A percentile compares a stretch with the other conserved stretches of the same genome.
phyloP scores from a whole-genome alignment of 805 yeast genomes.

The Candida andamanensis region DNA sequence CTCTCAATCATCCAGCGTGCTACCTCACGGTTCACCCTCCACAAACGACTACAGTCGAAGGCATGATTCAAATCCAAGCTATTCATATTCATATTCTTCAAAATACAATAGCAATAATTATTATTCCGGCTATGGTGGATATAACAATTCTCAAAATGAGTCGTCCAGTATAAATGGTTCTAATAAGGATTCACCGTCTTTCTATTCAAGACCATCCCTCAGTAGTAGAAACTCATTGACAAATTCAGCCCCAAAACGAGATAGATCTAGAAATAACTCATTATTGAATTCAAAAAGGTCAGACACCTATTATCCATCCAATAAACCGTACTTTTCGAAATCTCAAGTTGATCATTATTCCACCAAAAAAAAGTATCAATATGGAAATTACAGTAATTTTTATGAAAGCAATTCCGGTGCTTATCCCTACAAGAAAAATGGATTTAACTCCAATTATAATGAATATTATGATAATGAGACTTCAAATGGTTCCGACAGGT shows the following conservation, averaged over 20 bases:
- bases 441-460: background rate
- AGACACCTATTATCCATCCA: slow-evolving; percentile 28
- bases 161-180: slow-evolving; percentile 2
- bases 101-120: slow-evolving; percentile 11
- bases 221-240: slow-evolving; percentile 20
- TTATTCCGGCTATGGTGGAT: slow-evolving; percentile 22
- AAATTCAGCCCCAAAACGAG: slow-evolving; percentile 17
- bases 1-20: background rate
- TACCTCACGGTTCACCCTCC: background rate
- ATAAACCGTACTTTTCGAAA: slow-evolving; percentile 11
- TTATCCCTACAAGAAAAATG: slow-evolving; percentile 2
- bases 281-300: slow-evolving; percentile 18
- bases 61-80: slow-evolving; percentile 1
- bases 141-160: slow-evolving; percentile 12
- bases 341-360: slow-evolving; percentile 14
- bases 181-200: slow-evolving; percentile 3
- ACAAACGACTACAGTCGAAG: background rate
- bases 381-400: slow-evolving; percentile 1
- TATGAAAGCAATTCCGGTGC: background rate
- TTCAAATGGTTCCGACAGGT: too few species aligned
- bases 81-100: slow-evolving; percentile 7
- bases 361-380: slow-evolving; percentile 6
- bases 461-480: too few species aligned
- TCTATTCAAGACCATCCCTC: slow-evolving; percentile 7
- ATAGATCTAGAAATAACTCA: slow-evolving; percentile 8